These are phyloP conservation scores for Prillingera fragicola DNA, from an alignment of 1,284 basidiomycete genomes.

Conservation along the genomic window DNA sequence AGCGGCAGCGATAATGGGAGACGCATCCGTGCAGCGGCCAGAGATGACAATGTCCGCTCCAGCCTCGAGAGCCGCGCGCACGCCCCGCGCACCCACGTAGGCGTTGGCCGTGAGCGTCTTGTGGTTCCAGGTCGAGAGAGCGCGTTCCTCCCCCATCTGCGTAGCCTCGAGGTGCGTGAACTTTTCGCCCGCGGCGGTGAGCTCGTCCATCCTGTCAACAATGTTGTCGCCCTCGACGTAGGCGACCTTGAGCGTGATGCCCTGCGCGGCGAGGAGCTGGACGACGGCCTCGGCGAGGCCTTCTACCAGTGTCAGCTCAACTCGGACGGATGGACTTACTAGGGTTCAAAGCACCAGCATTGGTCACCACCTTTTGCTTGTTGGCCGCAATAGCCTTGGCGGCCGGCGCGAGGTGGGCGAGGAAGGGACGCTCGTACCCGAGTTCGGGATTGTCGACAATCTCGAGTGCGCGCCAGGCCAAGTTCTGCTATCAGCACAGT, in stretches of 20 bases:
- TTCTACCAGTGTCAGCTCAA: no score
- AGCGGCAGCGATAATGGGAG: constrained; percentile 21
- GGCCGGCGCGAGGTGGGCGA: constrained; percentile 14
- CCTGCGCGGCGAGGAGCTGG: constrained; percentile 6
- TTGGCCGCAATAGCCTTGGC: constrained; percentile 13
- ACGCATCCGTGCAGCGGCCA: constrained; percentile 27
- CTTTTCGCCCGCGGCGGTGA: constrained; percentile 9
- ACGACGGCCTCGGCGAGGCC: constrained; percentile 12
- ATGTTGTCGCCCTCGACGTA: constrained; percentile 19
- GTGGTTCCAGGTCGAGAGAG: constrained; percentile 8
- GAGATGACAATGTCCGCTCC: constrained; percentile 32
- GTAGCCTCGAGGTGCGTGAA: constrained; percentile 16
- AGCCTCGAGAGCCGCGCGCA: constrained; percentile 9
- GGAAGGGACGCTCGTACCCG: constrained; percentile 21
- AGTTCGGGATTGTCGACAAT: constrained; percentile 11
- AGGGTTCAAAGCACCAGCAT: constrained; percentile 25
- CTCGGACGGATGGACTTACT: no score
- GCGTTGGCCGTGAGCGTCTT: constrained; percentile 14
- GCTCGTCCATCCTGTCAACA: constrained; percentile 6
- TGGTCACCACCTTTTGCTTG: constrained; percentile 18
- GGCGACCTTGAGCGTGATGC: constrained; percentile 8
- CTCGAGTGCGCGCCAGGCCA: constrained; percentile 17
- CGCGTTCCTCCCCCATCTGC: no score
- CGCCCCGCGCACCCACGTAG: constrained; percentile 15
- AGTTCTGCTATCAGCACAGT: no score